Evolutionary conservation across 805 yeast species (phyloP).

Genomic region (Lipomyces mesembrius): DNA sequence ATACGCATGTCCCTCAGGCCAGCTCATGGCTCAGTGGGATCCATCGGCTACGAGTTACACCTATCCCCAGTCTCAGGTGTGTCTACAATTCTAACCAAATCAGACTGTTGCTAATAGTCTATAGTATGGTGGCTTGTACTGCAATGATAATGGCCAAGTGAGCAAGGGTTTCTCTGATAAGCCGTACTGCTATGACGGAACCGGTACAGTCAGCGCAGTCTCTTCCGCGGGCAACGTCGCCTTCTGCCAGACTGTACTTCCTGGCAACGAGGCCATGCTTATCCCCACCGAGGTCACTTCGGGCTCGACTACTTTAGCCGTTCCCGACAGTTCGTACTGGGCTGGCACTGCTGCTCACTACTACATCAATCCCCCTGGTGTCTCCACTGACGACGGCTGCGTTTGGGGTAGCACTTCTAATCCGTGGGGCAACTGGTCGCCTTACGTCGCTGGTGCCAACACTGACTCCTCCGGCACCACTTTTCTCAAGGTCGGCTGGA

Average conservation of each 20-base stretch:
- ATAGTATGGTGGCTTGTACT: constrained; percentile 80
- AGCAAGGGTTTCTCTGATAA: constrained; percentile 62
- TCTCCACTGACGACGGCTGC: constrained; percentile 74
- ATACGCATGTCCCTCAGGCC: constrained; percentile 89
- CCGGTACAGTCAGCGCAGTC: constrained; percentile 67
- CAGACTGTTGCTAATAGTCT: no score
- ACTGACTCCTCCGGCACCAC: constrained; percentile 68
- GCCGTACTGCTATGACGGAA: constrained; percentile 75
- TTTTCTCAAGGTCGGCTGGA: constrained; percentile 86
- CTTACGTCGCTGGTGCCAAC: constrained; percentile 91
- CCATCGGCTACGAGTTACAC: constrained; percentile 69
- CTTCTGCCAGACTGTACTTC: constrained; percentile 89
- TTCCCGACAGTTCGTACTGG: constrained; percentile 70
- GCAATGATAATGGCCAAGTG: constrained; percentile 70
- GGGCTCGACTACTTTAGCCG: constrained; percentile 66
- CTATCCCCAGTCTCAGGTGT: constrained; percentile 64
- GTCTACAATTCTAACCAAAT: background rate
- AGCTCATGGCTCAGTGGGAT: constrained; percentile 89
- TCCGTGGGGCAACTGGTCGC: constrained; percentile 89
- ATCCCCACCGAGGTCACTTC: constrained; percentile 76
- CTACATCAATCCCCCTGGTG: constrained; percentile 84
- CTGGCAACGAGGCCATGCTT: constrained; percentile 93
- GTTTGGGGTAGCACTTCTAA: constrained; percentile 75
- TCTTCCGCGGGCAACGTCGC: constrained; percentile 70
- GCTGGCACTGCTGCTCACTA: constrained; percentile 78